Evolutionary conservation across 208 protist species (phyloP), one percentile per base, ranked within the genome.

Genomic region (Balamuthia mandrillaris): DNA sequence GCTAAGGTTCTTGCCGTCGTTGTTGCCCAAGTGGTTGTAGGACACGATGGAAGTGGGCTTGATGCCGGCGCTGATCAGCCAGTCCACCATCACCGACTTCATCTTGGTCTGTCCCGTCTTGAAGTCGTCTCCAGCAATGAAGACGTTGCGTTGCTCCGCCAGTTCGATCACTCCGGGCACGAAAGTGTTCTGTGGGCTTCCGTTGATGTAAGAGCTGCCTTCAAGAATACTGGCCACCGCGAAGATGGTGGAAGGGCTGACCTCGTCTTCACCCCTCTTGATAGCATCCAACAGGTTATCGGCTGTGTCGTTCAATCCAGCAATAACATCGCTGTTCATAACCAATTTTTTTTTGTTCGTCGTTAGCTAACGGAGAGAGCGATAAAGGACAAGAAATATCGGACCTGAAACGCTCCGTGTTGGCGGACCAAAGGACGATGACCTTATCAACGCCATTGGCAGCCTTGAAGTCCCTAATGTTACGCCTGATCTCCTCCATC

Each of bases 71-170:
- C 84, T 86, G 45, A 99, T 96, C 79, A 99, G 94, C 90, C 98
- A 99, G 90, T 99, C 97, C 35, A 98, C 94, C 58, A 99, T 87
- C 2, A 98, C 97, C 33, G 95, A 98, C 92, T 99, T 99, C 88
- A 99, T 97, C 90, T 99, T 99, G n/a, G 98, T 99, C 93, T 99
- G 98, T 47, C 98, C 98, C 51, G 95, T 96, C 93, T 99, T 99
- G 95, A 99, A 99, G 91, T 99, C 98, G 88, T 99, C 97, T 72
- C 98, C 98, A 78, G 92, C 96, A 75, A 99, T 95, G 56, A 96
- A 96, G 9, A 98, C 96, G 51, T 92, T 72, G 56, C 97, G 78
- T 61, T 88, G 81, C 58, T 92, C 70, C 37, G 97, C 97, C 16
- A 98, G 93, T 58, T 99, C 97, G 27, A 98, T 72, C 42, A 98